Conservation (phyloP, 78 protist species). For the Isochrysis galbana region DNA sequence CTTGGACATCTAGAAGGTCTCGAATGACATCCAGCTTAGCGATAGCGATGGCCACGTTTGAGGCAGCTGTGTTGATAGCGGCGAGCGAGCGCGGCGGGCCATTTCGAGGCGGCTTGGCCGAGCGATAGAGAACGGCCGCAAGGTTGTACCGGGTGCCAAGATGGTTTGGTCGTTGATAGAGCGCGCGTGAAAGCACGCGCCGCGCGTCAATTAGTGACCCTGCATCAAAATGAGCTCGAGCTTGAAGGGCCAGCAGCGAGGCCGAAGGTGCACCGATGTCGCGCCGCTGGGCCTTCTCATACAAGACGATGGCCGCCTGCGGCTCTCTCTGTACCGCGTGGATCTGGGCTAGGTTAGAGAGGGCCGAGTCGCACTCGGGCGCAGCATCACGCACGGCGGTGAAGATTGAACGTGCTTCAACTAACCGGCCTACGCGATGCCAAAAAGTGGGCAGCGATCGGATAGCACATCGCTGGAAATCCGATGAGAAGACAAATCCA, state of each 20-base stretch:
- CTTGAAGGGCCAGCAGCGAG: conserved; percentile 44
- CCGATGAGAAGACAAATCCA: too few relatives aligned
- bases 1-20: neutral
- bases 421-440: too few relatives aligned
- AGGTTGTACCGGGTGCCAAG: conserved; percentile 47
- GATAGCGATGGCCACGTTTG: neutral
- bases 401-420: conserved; percentile 60
- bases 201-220: conserved; percentile 46
- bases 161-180: conserved; percentile 44
- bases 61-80: neutral
- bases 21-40: neutral
- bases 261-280: neutral
- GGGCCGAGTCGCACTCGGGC: conserved; percentile 30
- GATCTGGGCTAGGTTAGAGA: conserved; percentile 42
- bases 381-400: conserved; percentile 57
- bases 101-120: neutral
- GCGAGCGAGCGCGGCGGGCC: neutral
- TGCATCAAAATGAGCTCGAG: conserved; percentile 59
- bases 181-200: conserved; percentile 50
- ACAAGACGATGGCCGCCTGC: conserved; percentile 52
- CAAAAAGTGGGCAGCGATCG: too few relatives aligned
- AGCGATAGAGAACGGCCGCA: conserved; percentile 36
- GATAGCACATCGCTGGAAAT: too few relatives aligned
- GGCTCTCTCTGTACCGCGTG: conserved; percentile 25
- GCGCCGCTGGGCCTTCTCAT: neutral